phyloP scores from a whole-genome alignment of 148 eudicot genomes.

The Vaccinium corymbosum region DNA sequence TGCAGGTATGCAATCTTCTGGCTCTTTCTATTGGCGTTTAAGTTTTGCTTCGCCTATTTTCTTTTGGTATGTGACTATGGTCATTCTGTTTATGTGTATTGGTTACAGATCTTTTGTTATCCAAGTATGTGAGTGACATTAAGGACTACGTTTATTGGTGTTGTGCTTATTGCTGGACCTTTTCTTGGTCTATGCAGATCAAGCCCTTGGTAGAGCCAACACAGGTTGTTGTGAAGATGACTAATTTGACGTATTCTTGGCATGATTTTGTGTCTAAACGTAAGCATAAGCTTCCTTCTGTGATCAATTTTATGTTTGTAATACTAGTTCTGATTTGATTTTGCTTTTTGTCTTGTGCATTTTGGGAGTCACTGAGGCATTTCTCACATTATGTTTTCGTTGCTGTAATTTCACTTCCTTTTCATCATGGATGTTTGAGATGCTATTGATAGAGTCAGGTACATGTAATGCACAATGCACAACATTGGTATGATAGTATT shows the following conservation, averaged over 20 bases:
- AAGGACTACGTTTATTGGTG: background rate
- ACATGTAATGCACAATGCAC: background rate
- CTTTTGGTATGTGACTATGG: slow-evolving; percentile 58
- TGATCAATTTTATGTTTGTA: background rate
- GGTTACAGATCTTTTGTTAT: background rate
- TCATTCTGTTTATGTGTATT: background rate
- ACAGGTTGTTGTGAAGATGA: slow-evolving; percentile 39
- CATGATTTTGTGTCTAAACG: slow-evolving; percentile 88
- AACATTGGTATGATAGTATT: background rate
- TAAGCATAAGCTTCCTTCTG: slow-evolving; percentile 36
- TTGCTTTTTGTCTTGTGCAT: slow-evolving; percentile 4
- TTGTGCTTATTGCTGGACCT: background rate
- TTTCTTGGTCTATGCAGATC: slow-evolving; percentile 46
- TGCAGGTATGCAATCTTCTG: slow-evolving; percentile 84
- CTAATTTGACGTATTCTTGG: slow-evolving; percentile 64
- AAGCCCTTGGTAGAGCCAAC: slow-evolving; percentile 82
- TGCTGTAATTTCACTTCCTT: background rate
- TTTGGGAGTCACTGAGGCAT: background rate
- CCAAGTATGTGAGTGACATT: background rate
- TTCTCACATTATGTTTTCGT: background rate
- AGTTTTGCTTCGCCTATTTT: slow-evolving; percentile 79
- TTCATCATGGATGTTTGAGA: background rate
- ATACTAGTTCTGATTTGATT: background rate
- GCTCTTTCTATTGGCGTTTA: slow-evolving; percentile 75
- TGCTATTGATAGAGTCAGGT: background rate